Percentiles rank a stretch among this genome's conserved stretches.
phyloP scores from a whole-genome alignment of 2,329 filamentous ascomycete genomes.

The Rutstroemia sp. region DNA sequence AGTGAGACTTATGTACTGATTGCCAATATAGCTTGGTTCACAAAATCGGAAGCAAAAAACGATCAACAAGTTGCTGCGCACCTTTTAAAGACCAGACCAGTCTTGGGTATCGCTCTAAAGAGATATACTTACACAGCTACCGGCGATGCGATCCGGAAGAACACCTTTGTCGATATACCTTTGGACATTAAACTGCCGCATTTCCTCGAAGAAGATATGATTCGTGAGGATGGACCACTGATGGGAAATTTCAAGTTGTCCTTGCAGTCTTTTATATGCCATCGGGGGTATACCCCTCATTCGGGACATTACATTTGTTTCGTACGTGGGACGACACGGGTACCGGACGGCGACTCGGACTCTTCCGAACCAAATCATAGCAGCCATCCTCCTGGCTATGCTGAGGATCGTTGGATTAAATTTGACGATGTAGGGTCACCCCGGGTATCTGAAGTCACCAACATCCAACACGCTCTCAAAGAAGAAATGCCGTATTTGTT shows the following conservation, averaged over 20 bases:
- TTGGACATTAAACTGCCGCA: constrained; percentile 76
- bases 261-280: constrained; percentile 86
- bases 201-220: constrained; percentile 75
- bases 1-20: constrained; percentile 29
- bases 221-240: constrained; percentile 53
- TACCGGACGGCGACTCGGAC: constrained; percentile 51
- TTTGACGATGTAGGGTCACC: constrained; percentile 77
- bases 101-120: constrained; percentile 89
- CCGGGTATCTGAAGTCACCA: constrained; percentile 65
- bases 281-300: constrained; percentile 76
- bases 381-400: constrained; percentile 53
- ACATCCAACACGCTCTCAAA: constrained; percentile 67
- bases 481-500: constrained; percentile 91
- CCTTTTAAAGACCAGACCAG: constrained; percentile 73
- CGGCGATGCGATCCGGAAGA: constrained; percentile 62
- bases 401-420: constrained; percentile 75
- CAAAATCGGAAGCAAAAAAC: constrained; percentile 52
- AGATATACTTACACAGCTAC: constrained; percentile 70
- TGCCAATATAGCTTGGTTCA: constrained; percentile 68
- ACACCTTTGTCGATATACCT: constrained; percentile 87
- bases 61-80: constrained; percentile 83
- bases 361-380: constrained; percentile 37
- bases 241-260: constrained; percentile 90
- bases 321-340: constrained; percentile 62
- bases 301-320: constrained; percentile 90